Evolutionary conservation across 768 basidiomycete genomes (phyloP).

Genomic region (Boletus coccyginus): DNA sequence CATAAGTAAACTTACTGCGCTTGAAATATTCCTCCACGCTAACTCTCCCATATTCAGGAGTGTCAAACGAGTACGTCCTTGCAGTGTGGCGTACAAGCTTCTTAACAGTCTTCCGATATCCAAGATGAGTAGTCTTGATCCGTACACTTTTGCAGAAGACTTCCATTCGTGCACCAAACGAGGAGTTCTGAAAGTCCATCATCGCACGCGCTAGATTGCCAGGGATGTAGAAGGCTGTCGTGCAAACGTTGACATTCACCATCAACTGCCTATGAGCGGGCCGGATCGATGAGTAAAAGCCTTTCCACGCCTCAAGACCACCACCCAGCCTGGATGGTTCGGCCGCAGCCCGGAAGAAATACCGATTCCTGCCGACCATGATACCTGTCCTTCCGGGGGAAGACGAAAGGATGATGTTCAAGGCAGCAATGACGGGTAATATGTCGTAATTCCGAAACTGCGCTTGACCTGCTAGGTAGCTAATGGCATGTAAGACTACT

Average conservation of each 20-base stretch:
- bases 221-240: constrained; percentile 43
- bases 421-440: constrained; percentile 45
- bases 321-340: constrained; percentile 38
- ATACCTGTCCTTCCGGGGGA: constrained; percentile 47
- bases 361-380: constrained; percentile 51
- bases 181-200: constrained; percentile 41
- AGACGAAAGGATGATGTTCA: constrained; percentile 49
- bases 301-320: constrained; percentile 61
- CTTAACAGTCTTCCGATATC: constrained; percentile 74
- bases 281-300: constrained; percentile 41
- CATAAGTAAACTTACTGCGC: constrained; percentile 36
- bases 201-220: constrained; percentile 45
- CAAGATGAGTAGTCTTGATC: constrained; percentile 64
- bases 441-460: constrained; percentile 44
- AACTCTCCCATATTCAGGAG: constrained; percentile 40
- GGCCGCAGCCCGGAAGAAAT: constrained; percentile 44
- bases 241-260: constrained; percentile 56
- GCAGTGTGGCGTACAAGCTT: constrained; percentile 42
- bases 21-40: constrained; percentile 48
- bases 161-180: constrained; percentile 57
- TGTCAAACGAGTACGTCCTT: constrained; percentile 38
- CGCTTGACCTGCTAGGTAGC: constrained; percentile 45
- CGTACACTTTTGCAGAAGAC: constrained; percentile 67
- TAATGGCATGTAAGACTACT: constrained; percentile 21
- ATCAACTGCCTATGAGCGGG: constrained; percentile 44